phyloP scores from a whole-genome alignment of 2,329 filamentous ascomycete genomes.

The Monilinia aucupariae region DNA sequence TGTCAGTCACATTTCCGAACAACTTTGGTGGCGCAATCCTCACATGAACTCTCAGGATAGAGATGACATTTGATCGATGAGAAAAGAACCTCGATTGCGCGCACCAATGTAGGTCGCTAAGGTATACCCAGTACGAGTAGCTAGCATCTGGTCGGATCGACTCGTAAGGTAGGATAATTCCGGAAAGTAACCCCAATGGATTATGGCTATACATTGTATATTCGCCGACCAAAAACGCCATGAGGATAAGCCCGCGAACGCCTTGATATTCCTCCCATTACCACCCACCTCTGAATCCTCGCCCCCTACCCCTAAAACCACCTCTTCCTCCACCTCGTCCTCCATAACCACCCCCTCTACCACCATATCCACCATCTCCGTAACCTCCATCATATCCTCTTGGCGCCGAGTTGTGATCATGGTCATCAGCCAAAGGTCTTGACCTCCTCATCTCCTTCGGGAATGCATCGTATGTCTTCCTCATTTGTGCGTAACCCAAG shows the following conservation, averaged over 20 bases:
- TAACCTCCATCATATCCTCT: slow-evolving; percentile 52
- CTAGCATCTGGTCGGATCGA: background rate
- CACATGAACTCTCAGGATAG: background rate
- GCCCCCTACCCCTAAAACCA: slow-evolving; percentile 27
- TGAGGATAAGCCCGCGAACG: slow-evolving; percentile 2
- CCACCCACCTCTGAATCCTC: slow-evolving; percentile 30
- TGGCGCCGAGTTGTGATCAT: slow-evolving; percentile 46
- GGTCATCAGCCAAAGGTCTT: slow-evolving; percentile 51
- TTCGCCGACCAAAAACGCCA: slow-evolving; percentile 13
- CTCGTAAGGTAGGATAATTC: background rate
- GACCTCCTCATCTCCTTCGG: slow-evolving; percentile 76
- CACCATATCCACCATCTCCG: slow-evolving; percentile 38
- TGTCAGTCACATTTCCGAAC: background rate
- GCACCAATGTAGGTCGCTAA: background rate
- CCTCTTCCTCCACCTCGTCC: slow-evolving; percentile 28
- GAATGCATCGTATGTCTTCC: slow-evolving; percentile 83
- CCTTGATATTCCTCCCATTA: slow-evolving; percentile 17
- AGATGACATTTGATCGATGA: background rate
- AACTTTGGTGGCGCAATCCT: background rate
- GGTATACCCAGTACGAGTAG: background rate
- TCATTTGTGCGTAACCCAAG: slow-evolving; percentile 94
- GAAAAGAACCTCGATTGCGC: background rate
- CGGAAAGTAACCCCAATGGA: background rate
- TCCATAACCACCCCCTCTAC: slow-evolving; percentile 39
- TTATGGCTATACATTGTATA: slow-evolving; percentile 3